phyloP scores from a whole-genome alignment of 495 filamentous ascomycete species.

The Hypoxylon intermedium region DNA sequence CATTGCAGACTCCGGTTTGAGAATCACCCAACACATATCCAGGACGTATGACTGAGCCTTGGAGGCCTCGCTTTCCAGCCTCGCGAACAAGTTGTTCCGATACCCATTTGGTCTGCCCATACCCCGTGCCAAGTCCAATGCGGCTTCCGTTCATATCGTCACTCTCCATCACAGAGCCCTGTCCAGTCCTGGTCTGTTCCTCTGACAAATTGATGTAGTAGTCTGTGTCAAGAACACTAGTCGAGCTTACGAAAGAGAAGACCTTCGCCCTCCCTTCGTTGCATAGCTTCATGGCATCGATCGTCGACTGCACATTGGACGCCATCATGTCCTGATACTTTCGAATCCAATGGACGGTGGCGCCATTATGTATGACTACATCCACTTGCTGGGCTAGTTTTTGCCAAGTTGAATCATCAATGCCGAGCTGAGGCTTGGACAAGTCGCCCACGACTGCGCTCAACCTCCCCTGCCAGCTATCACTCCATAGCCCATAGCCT shows the following conservation, averaged over 20 bases:
- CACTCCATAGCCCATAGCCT: constrained; percentile 83
- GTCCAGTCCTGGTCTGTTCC: constrained; percentile 55
- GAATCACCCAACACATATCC: constrained; percentile 87
- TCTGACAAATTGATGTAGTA: constrained; percentile 79
- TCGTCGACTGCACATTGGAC: constrained; percentile 81
- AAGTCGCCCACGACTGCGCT: constrained; percentile 76
- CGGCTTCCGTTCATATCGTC: constrained; percentile 58
- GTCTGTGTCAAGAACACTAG: constrained; percentile 80
- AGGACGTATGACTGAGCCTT: constrained; percentile 78
- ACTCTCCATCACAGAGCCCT: constrained; percentile 54
- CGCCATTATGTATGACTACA: constrained; percentile 90
- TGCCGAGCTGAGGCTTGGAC: constrained; percentile 71
- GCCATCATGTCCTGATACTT: constrained; percentile 77
- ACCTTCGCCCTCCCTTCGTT: constrained; percentile 78
- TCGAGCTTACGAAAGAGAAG: constrained; percentile 86
- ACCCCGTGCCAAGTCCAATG: constrained; percentile 69
- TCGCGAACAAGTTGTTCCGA: constrained; percentile 72
- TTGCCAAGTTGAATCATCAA: constrained; percentile 69
- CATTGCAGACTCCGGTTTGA: constrained; percentile 74
- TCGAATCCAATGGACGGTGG: constrained; percentile 84
- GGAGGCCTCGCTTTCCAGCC: constrained; percentile 78
- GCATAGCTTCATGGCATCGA: constrained; percentile 79
- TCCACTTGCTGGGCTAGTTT: constrained; percentile 70
- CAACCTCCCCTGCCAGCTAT: constrained; percentile 69
- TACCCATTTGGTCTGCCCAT: constrained; percentile 83